Evolutionary conservation across 2,329 filamentous ascomycete genomes (phyloP).

Genomic region (Septoria linicola): DNA sequence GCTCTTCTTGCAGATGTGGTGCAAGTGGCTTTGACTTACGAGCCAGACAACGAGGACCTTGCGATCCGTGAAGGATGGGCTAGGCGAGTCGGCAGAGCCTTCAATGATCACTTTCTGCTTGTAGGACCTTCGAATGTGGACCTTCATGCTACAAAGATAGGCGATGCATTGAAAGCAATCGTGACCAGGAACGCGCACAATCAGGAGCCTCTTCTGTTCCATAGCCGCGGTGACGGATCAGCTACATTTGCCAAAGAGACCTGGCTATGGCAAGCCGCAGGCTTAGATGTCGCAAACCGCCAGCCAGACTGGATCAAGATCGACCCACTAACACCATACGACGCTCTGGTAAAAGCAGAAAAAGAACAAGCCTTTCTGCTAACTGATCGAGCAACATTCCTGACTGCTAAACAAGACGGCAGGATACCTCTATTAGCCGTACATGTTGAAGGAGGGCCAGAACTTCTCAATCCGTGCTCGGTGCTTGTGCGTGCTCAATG

Average conservation of each 20-base stretch:
- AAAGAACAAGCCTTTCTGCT: slow-evolving; percentile 25
- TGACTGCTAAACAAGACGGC: slow-evolving; percentile 26
- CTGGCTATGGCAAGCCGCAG: slow-evolving; percentile 21
- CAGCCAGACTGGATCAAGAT: slow-evolving; percentile 19
- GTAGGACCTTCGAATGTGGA: slow-evolving; percentile 19
- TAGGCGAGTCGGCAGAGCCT: slow-evolving; percentile 17
- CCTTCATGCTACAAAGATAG: slow-evolving; percentile 3
- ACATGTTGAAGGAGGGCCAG: slow-evolving; percentile 23
- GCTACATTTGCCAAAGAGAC: slow-evolving; percentile 29
- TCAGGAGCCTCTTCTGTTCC: slow-evolving; percentile 13
- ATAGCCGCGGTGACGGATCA: slow-evolving; percentile 28
- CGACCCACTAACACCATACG: slow-evolving; percentile 23
- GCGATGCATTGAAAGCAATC: slow-evolving; percentile 8
- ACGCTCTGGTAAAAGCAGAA: slow-evolving; percentile 27
- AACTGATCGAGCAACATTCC: slow-evolving; percentile 28
- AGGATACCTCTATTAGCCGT: slow-evolving; percentile 15
- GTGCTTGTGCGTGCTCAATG: slow-evolving; percentile 15
- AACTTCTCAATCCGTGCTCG: slow-evolving; percentile 30
- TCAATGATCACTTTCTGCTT: slow-evolving; percentile 32
- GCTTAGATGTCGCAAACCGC: background rate
- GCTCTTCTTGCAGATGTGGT: slow-evolving; percentile 28
- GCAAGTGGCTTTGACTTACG: slow-evolving; percentile 31
- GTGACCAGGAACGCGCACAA: background rate
- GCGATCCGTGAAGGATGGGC: slow-evolving; percentile 28
- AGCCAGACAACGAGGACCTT: slow-evolving; percentile 27